These are phyloP conservation scores for Nitzschia sp. DNA, from an alignment of 108 stramenopile genomes.

Conservation along the genomic window DNA sequence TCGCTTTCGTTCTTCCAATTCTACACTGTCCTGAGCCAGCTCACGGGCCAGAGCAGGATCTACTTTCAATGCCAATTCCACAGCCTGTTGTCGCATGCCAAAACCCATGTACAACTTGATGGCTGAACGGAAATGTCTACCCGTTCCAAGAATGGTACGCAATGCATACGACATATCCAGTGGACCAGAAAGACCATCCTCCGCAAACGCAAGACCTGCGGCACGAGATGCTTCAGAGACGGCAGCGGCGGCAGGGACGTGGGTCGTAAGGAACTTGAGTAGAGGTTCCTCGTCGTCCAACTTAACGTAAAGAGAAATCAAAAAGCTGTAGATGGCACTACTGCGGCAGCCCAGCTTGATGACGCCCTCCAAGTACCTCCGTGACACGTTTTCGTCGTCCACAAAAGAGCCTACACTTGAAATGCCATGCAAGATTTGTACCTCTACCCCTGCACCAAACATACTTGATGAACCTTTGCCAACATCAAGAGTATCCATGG, in stretches of 20 bases:
- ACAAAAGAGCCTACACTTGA: slow-evolving; percentile 43
- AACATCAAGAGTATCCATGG: slow-evolving; percentile 32
- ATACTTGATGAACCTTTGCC: slow-evolving; percentile 42
- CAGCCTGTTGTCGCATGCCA: slow-evolving; percentile 85
- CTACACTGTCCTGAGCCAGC: slow-evolving; percentile 74
- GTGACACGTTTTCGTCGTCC: slow-evolving; percentile 59
- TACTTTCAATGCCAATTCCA: slow-evolving; percentile 82
- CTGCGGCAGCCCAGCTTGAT: slow-evolving; percentile 75
- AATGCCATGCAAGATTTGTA: slow-evolving; percentile 21
- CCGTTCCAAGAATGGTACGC: slow-evolving; percentile 66
- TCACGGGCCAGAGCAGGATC: slow-evolving; percentile 82
- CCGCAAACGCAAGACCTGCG: slow-evolving; percentile 33
- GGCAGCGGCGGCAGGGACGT: slow-evolving; percentile 55
- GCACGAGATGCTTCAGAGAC: slow-evolving; percentile 36
- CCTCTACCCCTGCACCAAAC: slow-evolving; percentile 37
- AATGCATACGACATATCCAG: slow-evolving; percentile 80
- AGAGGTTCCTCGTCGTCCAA: slow-evolving; percentile 84
- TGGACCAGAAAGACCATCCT: slow-evolving; percentile 52
- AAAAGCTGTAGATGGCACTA: slow-evolving; percentile 73
- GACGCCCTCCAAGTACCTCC: slow-evolving; percentile 76
- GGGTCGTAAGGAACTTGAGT: slow-evolving; percentile 69
- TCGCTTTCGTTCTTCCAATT: slow-evolving; percentile 72
- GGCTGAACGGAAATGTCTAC: slow-evolving; percentile 83
- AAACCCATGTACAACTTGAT: slow-evolving; percentile 88
- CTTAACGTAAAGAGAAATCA: slow-evolving; percentile 69